Base-by-base conservation (phyloP, 169 alveolate genomes). In the Perkinsus marinus region DNA sequence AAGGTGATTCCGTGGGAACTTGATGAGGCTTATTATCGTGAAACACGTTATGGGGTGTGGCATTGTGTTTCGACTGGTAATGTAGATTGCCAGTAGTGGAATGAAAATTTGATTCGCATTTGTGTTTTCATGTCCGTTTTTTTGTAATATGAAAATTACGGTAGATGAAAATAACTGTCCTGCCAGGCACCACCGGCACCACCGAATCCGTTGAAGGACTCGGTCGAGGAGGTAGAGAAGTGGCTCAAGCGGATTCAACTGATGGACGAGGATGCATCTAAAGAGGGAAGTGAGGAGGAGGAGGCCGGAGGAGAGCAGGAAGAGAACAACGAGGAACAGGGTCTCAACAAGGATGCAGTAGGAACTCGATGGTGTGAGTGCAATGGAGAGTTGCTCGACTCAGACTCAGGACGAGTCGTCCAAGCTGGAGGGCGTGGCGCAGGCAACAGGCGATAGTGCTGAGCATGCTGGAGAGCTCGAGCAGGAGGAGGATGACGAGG, bases 401-500 rank as follows among this genome's bases (percentile, higher is more conserved):
- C 79, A 57, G 79, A 30, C 79, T 2, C 79, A 57, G 34, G 79
- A 57, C 34, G 79, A 57, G 22, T 57, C 79, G 5, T 57, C 79
- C 5, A 57, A 57, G 79, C 22, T 57, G 79, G 79, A 57, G 22
- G 79, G 79, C 7, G 79, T 57, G 3, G 79, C 79, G 37, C 37
- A 57, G 79, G 79, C 79, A 0, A 57, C 79, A 26, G 79, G 79
- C 37, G 79, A 57, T 5, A 57, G 79, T 30, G 79, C 95, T 68
- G 95, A 95, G 92, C 94, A 95, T 17, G 92, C 96, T 43, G 96
- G 94, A 69, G 96, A 94, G 91, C 68, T 91, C 10, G 96, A 95
- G 43, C 94, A 92, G 89, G 96, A 95, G 92, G 94, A 95, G 37
- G 96, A 96, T 47, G 97, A 96, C 39, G 95, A 95, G 46, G 94